Base-by-base conservation (phyloP, 1,284 basidiomycete genomes). In the Porodaedalea pini region DNA sequence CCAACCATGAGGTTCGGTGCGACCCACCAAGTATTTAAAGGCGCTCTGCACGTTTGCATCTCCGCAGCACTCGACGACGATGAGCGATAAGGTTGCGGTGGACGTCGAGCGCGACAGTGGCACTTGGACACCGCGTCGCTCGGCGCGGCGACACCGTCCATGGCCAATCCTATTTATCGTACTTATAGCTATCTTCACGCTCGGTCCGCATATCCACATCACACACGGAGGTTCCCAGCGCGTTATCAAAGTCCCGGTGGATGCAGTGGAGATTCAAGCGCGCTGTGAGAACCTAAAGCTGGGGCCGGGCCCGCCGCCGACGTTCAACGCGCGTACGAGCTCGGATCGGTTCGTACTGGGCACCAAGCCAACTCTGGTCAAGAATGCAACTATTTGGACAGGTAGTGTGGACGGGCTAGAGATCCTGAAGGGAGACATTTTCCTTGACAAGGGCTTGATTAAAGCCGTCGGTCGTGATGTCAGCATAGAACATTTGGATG, bases 341-440 rank as follows among this genome's bases (percentile, higher is more conserved):
- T 91, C 85, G 4, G 91, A 94, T 66, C 75, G 92, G 40, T 90
- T 80, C 64, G 89, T 86, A 54, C 69, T 71, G 4, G 86, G 84
- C 2, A 87, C 86, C 0, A 78, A 77, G 39, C 73, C 85, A 2
- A 83, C 85, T 5, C 74, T 87, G 64, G 85, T 95, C 63, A 78
- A 78, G 67, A 93, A 95, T 68, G 90, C 83, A 1, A 85, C 82
- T 0, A 78, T 96, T 17, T 91, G 92, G 79, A 92, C 89, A 0
- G 91, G 91, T 17, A 79, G 78, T 45, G 70, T 83, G 34, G 80
- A 85, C 51, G 86, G 85, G 4, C 79, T 78, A 17, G 82, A 88
- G 63, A 72, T 89, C 36, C 68, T 90, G 17, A 71, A 78, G 27
- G 86, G 83, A 15, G 58, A 85, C 63, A 67, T 87, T 44, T 70